A percentile compares a stretch with the other conserved stretches of the same genome.
Evolutionary conservation across 257 asterid species (phyloP).

Genomic region (Petunia axillaris): DNA sequence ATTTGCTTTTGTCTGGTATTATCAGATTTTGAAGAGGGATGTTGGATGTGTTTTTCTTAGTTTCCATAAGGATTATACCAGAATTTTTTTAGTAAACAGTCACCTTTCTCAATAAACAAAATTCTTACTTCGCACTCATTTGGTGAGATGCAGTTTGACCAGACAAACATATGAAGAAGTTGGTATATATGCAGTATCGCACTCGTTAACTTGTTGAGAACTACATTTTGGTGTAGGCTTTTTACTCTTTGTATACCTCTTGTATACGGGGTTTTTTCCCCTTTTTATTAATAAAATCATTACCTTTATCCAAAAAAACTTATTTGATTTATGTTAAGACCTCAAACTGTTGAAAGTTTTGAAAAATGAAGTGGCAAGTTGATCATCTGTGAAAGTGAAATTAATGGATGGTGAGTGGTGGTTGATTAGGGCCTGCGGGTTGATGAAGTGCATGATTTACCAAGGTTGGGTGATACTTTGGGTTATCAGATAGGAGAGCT

Average conservation of each 20-base stretch:
- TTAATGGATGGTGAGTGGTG: not conserved
- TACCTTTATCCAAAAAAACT: not conserved
- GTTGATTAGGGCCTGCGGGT: constrained; percentile 2
- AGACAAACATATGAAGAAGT: not conserved
- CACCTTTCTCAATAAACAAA: not conserved
- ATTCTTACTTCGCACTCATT: not conserved
- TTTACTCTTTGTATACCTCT: no score
- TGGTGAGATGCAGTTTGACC: constrained; percentile 1
- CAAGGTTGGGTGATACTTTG: constrained; percentile 11
- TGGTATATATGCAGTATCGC: no score
- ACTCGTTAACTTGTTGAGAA: no score
- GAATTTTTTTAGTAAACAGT: not conserved
- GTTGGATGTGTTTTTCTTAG: constrained; percentile 3
- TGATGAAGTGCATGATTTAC: constrained; percentile 11
- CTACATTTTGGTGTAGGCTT: no score
- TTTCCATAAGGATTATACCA: not conserved
- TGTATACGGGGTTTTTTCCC: no score
- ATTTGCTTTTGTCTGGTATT: constrained; percentile 19
- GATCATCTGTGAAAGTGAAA: not conserved
- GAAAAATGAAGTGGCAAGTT: not conserved
- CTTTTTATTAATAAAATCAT: no score
- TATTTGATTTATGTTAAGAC: not conserved
- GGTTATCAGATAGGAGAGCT: constrained; percentile 14
- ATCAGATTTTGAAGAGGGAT: constrained; percentile 17
- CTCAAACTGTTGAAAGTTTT: not conserved